Evolutionary conservation across 176 grass and related monocot species (phyloP).

Genomic region (Aegilops longissima): DNA sequence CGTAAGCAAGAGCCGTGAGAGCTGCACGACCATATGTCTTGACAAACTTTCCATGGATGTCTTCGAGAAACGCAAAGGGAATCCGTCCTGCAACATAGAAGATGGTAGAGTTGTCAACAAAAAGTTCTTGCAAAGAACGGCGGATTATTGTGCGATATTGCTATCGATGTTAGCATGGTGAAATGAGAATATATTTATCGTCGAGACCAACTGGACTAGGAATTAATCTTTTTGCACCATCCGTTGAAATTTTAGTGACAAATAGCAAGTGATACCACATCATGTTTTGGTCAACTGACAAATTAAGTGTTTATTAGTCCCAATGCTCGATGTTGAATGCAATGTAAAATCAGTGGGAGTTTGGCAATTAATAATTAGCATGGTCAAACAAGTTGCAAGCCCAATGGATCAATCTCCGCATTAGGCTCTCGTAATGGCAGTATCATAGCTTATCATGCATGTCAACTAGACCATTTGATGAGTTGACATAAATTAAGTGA

Average conservation of each 20-base stretch:
- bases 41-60: slow-evolving; percentile 73
- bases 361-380: neutral
- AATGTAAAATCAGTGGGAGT: no score
- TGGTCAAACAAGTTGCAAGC: neutral
- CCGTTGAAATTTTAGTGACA: neutral
- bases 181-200: neutral
- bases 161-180: neutral
- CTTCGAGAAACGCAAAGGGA: slow-evolving; percentile 80
- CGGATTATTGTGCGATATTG: neutral
- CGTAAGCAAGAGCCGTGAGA: slow-evolving; percentile 73
- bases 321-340: neutral
- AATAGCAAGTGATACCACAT: neutral
- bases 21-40: slow-evolving; percentile 71
- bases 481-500: no score
- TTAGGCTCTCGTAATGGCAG: no score
- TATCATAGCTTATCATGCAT: no score
- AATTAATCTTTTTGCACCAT: neutral
- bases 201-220: neutral
- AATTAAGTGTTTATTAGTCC: neutral
- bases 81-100: slow-evolving; percentile 55
- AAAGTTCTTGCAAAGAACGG: neutral
- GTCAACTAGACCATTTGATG: no score
- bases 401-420: neutral
- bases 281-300: neutral
- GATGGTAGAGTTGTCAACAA: neutral